These are phyloP conservation scores for Alternaria incomplexa DNA, from an alignment of 2,329 filamentous ascomycete species.

Conservation along the genomic window DNA sequence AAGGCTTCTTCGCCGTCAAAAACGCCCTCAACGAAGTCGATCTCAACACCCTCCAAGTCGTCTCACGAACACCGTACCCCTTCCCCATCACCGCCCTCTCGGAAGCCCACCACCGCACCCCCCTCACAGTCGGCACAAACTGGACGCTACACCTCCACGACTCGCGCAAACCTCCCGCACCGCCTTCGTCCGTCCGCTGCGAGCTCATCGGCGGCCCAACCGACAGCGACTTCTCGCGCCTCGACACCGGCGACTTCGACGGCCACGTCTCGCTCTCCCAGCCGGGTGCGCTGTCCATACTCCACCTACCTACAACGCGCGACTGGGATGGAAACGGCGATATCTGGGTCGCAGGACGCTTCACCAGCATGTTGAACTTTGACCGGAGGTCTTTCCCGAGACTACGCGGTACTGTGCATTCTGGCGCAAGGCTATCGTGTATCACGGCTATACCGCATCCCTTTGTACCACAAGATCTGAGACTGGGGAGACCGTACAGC, in stretches of 20 bases:
- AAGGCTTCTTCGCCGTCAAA: conserved; percentile 81
- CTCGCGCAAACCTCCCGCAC: conserved; percentile 57
- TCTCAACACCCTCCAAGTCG: conserved; percentile 71
- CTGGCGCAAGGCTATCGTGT: conserved; percentile 78
- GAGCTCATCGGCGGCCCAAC: conserved; percentile 36
- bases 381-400: conserved; percentile 84
- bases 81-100: conserved; percentile 86
- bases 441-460: conserved; percentile 73
- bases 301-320: conserved; percentile 71
- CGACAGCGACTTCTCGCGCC: conserved; percentile 40
- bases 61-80: conserved; percentile 75
- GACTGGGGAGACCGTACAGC: conserved; percentile 61
- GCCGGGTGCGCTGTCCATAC: conserved; percentile 80
- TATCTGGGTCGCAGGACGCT: conserved; percentile 88
- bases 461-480: conserved; percentile 67
- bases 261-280: conserved; percentile 76
- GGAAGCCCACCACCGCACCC: conserved; percentile 67
- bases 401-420: conserved; percentile 79
- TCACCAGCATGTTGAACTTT: conserved; percentile 87
- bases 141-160: conserved; percentile 84
- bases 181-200: conserved; percentile 26
- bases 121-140: conserved; percentile 84
- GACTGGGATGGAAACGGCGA: conserved; percentile 69
- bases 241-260: conserved; percentile 60
- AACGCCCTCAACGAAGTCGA: conserved; percentile 82